Evolutionary conservation across 1,139 yeast species (phyloP), one percentile per base, ranked within the genome.

Genomic region (Kluyveromyces sp.): DNA sequence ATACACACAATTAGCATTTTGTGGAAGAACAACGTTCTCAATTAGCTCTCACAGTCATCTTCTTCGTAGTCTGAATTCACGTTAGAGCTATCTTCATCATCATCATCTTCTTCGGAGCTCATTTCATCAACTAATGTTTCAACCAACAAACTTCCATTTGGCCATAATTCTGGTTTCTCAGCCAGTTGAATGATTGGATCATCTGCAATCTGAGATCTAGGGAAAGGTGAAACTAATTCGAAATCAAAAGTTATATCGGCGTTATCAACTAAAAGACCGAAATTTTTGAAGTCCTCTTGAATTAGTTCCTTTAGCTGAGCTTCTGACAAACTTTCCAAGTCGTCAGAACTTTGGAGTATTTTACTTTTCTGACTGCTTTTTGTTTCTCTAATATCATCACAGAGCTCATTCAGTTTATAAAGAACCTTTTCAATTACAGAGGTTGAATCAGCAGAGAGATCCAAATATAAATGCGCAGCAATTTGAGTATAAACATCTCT

Each of bases 401-500:
- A 15, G 21, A 15, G 21, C 21, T 15, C 21, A 15, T 15, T 15
- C 21, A 15, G 21, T 15, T 15, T 15, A 15, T 15, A 15, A 15
- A 15, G 21, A 15, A 15, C 21, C 21, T 15, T 15, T 15, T 15
- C 21, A 15, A 15, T 15, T 15, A 15, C 21, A 15, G 21, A 15
- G 21, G 21, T 15, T 15, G 21, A 15, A 15, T 34, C 36, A 34
- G 10, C 36, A 10, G 21, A 34, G 4, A 51, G 48, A 1, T 50
- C 41, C 25, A 67, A 39, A 46, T 59, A 61, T 32, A 66, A 43
- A 38, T 61, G 57, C 15, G 67, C 67, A 50, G 83, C 88, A 39
- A 86, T 78, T 56, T 73, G 78, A 40, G 80, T 71, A 61, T 87
- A 88, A 4, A 90, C 63, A 35, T 84, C 84, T 40, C 70, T 71